Evolutionary conservation across 371 early-diverging fungal species (phyloP).

Genomic region (Mucor piriformis): DNA sequence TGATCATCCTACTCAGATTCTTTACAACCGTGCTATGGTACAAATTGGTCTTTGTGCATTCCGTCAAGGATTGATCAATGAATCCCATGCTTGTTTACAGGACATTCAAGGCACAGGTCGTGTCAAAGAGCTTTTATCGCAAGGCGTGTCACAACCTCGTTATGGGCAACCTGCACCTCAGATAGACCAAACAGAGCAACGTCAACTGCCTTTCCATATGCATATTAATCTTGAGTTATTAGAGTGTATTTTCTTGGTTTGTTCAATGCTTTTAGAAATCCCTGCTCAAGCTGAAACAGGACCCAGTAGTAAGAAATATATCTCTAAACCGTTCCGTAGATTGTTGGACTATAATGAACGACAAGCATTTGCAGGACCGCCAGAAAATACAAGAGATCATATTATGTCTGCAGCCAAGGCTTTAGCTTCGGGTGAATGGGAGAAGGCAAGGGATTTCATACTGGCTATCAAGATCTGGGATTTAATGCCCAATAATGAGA

Average conservation of each 20-base stretch:
- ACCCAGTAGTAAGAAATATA: slow-evolving; percentile 76
- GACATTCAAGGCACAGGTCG: slow-evolving; percentile 89
- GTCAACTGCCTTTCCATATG: slow-evolving; percentile 97
- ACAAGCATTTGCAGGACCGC: slow-evolving; percentile 95
- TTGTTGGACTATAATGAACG: slow-evolving; percentile 93
- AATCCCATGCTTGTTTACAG: slow-evolving; percentile 81
- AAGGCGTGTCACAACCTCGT: slow-evolving; percentile 81
- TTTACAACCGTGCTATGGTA: slow-evolving; percentile 94
- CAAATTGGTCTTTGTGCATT: slow-evolving; percentile 97
- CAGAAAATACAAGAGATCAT: slow-evolving; percentile 96
- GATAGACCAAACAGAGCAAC: slow-evolving; percentile 82
- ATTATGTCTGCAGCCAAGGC: slow-evolving; percentile 96
- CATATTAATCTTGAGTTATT: slow-evolving; percentile 97
- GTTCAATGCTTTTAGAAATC: slow-evolving; percentile 95
- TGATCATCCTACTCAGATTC: slow-evolving; percentile 90
- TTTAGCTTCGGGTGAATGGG: slow-evolving; percentile 91
- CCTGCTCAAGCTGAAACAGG: slow-evolving; percentile 90
- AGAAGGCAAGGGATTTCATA: slow-evolving; percentile 80
- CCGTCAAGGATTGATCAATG: slow-evolving; percentile 89
- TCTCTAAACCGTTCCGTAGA: slow-evolving; percentile 90
- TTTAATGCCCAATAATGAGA: slow-evolving; percentile 75
- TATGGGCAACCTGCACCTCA: slow-evolving; percentile 73
- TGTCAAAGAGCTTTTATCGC: slow-evolving; percentile 91
- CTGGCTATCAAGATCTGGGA: slow-evolving; percentile 94
- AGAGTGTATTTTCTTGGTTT: slow-evolving; percentile 93